Evolutionary conservation across 345 rosid genomes (phyloP), one percentile per base, ranked within the genome.

Genomic region (Citrus trifoliata): DNA sequence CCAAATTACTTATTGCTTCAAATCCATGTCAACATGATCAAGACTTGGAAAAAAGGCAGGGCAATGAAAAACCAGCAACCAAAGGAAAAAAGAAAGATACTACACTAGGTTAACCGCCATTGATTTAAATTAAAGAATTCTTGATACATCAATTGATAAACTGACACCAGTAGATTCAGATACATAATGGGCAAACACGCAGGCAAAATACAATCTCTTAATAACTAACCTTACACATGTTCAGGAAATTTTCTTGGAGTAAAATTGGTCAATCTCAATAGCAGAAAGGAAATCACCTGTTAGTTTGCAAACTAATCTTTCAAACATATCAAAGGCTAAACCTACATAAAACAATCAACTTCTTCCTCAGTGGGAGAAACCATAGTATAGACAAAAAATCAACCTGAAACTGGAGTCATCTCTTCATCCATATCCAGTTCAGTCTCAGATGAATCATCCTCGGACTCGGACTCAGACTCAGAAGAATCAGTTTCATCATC

Each of bases 391-490:
- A 72, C 21, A 74, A 14, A 53, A 53, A 53, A 18, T 18, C 58
- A 53, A 53, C 99, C 98, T 93, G 97, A 88, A 62, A 82, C 82
- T 56, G 85, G 80, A 84, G 83, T 83, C 81, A 89, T 85, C 76
- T 86, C 98, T 76, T 93, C 90, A 79, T 88, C 93, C 65, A 90
- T 84, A 81, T 93, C 95, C 67, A 89, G 88, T 82, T 93, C 98
- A 79, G 97, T 94, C 83, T 92, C 94, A 42, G 97, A 93, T 64
- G 97, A 91, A 82, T 91, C 97, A 82, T 91, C 85, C 76, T 88
- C 89, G 37, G 87, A 86, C 22, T 74, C 42, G 10, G 42, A 80
- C 63, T 80, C 86, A 37, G 93, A 88, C 78, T 85, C 95, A 42
- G 94, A 85, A 79, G 88, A 86, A 60, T 83, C 93, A 68, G 87